A percentile compares a stretch with the other conserved stretches of the same genome.
Evolutionary conservation across 805 yeast species (phyloP).

Genomic region (Teunomyces tritomae): DNA sequence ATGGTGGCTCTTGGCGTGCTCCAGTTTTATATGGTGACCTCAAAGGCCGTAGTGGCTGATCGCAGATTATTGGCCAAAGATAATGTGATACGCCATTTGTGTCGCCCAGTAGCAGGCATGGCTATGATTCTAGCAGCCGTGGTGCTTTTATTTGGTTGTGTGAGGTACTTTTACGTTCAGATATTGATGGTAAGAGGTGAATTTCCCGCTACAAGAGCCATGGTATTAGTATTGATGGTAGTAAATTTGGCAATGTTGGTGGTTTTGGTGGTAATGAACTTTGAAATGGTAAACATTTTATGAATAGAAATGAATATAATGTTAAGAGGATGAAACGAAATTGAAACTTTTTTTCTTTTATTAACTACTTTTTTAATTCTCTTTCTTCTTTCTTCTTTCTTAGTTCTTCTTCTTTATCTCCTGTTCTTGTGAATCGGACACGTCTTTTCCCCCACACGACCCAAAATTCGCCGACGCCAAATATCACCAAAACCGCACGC

Average conservation of each 20-base stretch:
- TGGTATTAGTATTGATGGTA: constrained; percentile 16
- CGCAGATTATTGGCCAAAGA: background rate
- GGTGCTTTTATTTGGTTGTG: constrained; percentile 18
- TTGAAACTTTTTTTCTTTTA: background rate
- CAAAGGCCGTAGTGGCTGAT: constrained; percentile 4
- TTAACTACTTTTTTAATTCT: background rate
- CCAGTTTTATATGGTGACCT: constrained; percentile 22
- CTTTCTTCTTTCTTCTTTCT: background rate
- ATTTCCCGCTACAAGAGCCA: constrained; percentile 24
- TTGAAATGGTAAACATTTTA: constrained; percentile 1
- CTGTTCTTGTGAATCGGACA: background rate
- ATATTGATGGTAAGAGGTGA: constrained; percentile 14
- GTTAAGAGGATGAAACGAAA: no score
- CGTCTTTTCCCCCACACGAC: constrained; percentile 1
- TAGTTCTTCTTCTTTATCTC: background rate
- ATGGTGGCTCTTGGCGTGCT: constrained; percentile 22
- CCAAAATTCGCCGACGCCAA: background rate
- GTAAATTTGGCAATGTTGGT: constrained; percentile 17
- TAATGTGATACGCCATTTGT: constrained; percentile 1
- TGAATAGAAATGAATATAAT: no score
- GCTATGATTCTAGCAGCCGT: constrained; percentile 16
- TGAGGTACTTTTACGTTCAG: constrained; percentile 27
- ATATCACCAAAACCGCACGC: background rate
- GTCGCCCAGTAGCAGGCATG: constrained; percentile 17
- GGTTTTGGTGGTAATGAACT: constrained; percentile 18